phyloP scores from a whole-genome alignment of 805 yeast species.

The Suhomyces canberraensis region DNA sequence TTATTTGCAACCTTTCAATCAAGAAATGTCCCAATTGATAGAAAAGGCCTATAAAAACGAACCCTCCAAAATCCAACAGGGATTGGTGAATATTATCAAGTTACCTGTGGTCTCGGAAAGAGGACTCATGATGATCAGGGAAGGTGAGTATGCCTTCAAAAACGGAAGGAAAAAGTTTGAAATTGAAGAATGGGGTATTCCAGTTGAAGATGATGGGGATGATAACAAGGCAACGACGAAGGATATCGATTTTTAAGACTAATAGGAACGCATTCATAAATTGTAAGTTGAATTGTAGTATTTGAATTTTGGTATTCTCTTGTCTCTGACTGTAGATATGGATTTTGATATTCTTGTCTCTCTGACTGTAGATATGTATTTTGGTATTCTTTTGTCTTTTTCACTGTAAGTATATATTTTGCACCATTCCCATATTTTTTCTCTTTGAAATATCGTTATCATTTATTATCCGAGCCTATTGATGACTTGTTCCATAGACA shows the following conservation, averaged over 20 bases:
- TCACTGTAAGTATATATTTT: no score
- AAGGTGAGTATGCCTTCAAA: slow-evolving; percentile 80
- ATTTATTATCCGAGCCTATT: no score
- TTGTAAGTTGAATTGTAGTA: no score
- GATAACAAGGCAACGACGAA: slow-evolving; percentile 28
- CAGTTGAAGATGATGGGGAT: slow-evolving; percentile 78
- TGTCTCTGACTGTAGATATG: no score
- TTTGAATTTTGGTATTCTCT: no score
- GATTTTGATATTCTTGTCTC: no score
- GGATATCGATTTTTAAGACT: slow-evolving; percentile 33
- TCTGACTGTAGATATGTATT: no score
- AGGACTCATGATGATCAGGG: slow-evolving; percentile 75
- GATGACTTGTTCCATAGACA: no score
- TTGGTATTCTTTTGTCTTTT: no score
- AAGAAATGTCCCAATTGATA: slow-evolving; percentile 61
- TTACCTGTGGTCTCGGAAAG: slow-evolving; percentile 68
- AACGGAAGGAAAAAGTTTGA: slow-evolving; percentile 82
- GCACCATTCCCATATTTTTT: no score
- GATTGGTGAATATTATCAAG: slow-evolving; percentile 72
- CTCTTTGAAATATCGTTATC: no score
- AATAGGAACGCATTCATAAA: no score
- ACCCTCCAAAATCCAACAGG: slow-evolving; percentile 79
- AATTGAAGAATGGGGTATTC: slow-evolving; percentile 94
- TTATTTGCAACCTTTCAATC: slow-evolving; percentile 78
- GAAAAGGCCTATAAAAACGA: slow-evolving; percentile 69